These are phyloP conservation scores for Irpex rosettiformis DNA, from an alignment of 1,284 basidiomycete genomes.

Conservation along the genomic window DNA sequence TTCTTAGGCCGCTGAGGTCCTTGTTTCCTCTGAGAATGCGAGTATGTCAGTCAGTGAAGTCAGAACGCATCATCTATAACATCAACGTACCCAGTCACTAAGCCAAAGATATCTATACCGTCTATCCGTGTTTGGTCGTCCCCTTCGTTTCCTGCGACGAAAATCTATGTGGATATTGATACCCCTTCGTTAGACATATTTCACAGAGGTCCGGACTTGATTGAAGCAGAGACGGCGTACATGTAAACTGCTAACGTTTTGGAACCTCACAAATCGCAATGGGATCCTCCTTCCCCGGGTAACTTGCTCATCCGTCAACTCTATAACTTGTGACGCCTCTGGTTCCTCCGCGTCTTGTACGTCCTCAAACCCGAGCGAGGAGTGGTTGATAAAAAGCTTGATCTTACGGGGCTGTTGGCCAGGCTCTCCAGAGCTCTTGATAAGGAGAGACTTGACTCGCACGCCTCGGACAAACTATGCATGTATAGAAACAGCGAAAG, in stretches of 20 bases:
- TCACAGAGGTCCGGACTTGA: not conserved
- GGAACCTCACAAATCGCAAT: conserved; percentile 77
- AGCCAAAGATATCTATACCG: conserved; percentile 70
- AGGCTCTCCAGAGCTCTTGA: conserved; percentile 44
- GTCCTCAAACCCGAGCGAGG: conserved; percentile 66
- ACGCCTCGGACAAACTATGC: conserved; percentile 77
- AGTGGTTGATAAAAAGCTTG: conserved; percentile 68
- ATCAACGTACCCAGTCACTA: conserved; percentile 53
- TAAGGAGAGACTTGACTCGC: conserved; percentile 65
- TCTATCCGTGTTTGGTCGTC: conserved; percentile 79
- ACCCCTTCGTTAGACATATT: not conserved
- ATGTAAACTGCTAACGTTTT: conserved; percentile 70
- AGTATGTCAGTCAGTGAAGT: not conserved
- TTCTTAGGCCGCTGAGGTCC: conserved; percentile 6
- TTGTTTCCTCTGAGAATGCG: not conserved
- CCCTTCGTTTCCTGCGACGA: conserved; percentile 75
- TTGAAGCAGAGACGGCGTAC: conserved; percentile 37
- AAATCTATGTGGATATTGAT: conserved; percentile 47
- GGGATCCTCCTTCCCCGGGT: conserved; percentile 53
- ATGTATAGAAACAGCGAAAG: too few species aligned
- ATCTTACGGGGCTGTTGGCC: conserved; percentile 56
- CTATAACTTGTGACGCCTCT: conserved; percentile 52
- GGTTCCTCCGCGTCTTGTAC: conserved; percentile 49
- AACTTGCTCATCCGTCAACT: conserved; percentile 49
- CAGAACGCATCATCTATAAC: not conserved